These are phyloP conservation scores for Meyerozyma elateridarum DNA, from an alignment of 1,139 yeast species.

Conservation along the genomic window DNA sequence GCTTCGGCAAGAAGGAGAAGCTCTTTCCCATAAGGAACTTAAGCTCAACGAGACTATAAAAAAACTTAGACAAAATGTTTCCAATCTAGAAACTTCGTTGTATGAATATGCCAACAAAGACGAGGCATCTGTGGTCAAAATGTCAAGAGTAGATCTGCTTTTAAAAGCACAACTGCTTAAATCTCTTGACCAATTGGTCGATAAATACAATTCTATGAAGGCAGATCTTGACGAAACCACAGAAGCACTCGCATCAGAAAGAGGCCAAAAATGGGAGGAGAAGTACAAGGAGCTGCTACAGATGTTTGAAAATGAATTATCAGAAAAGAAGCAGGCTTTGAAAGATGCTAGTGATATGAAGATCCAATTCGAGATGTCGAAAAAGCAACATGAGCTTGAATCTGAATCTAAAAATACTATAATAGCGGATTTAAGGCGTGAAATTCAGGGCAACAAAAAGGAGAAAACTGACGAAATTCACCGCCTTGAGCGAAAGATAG, in stretches of 20 bases:
- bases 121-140: constrained; percentile 22
- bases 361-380: constrained; percentile 36
- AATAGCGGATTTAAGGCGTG: constrained; percentile 24
- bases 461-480: constrained; percentile 44
- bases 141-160: constrained; percentile 32
- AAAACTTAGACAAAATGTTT: constrained; percentile 49
- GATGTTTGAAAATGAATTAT: constrained; percentile 30
- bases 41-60: constrained; percentile 66
- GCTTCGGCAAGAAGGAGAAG: constrained; percentile 75
- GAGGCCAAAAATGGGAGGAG: constrained; percentile 28
- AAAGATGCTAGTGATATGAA: constrained; percentile 35
- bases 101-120: constrained; percentile 29
- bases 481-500: constrained; percentile 47
- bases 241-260: constrained; percentile 8
- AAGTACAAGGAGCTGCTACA: constrained; percentile 36
- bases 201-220: constrained; percentile 14
- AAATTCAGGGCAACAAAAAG: constrained; percentile 24
- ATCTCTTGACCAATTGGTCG: constrained; percentile 23
- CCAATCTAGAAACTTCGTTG: constrained; percentile 36
- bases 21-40: constrained; percentile 69
- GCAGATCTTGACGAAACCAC: constrained; percentile 16
- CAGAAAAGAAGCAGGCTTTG: constrained; percentile 22
- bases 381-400: constrained; percentile 35
- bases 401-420: constrained; percentile 24
- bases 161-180: constrained; percentile 25